Percentiles rank a stretch among this genome's conserved stretches.
Conservation (phyloP, 345 rosid genomes). For the Aethionema arabicum region DNA sequence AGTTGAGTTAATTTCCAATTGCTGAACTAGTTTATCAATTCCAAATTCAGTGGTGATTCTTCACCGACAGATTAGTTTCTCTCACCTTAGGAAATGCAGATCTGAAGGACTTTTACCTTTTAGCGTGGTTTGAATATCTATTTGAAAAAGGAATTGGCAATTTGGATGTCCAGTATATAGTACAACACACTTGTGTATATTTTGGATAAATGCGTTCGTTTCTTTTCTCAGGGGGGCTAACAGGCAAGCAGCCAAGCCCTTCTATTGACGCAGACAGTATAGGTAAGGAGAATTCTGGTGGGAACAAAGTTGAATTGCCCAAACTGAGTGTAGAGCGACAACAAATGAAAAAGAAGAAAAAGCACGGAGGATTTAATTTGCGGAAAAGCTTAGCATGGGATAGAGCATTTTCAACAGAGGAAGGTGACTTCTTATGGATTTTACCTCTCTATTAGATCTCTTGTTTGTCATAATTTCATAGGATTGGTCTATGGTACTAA, state of each 20-base stretch:
- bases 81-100: constrained; percentile 1
- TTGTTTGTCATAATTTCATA: background rate
- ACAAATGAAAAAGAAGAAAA: constrained; percentile 88
- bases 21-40: background rate
- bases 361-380: constrained; percentile 69
- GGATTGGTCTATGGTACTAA: constrained; percentile 24
- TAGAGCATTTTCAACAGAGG: constrained; percentile 83
- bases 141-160: background rate
- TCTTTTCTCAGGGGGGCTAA: constrained; percentile 34
- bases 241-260: constrained; percentile 26
- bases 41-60: background rate
- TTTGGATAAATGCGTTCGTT: constrained; percentile 7
- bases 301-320: constrained; percentile 45
- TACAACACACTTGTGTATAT: background rate
- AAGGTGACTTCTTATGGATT: constrained; percentile 47
- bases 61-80: background rate
- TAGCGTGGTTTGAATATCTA: constrained; percentile 3
- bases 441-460: constrained; percentile 9
- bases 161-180: background rate
- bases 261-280: constrained; percentile 27
- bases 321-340: constrained; percentile 68
- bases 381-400: constrained; percentile 96
- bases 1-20: background rate
- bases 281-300: constrained; percentile 51
- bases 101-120: background rate